Evolutionary conservation across 345 rosid species (phyloP).

Genomic region (Eutrema heterophyllum): DNA sequence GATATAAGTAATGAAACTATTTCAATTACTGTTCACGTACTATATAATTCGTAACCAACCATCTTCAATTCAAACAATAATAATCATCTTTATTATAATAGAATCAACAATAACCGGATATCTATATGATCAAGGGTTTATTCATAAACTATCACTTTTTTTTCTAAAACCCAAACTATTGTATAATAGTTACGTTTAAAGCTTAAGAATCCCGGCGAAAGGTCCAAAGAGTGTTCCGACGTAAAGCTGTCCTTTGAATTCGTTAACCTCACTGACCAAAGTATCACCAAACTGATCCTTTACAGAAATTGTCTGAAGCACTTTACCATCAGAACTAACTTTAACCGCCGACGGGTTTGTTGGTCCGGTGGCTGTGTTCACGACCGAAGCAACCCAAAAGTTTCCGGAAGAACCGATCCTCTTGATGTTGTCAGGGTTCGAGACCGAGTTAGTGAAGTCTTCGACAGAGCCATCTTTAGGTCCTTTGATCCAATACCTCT

Average conservation of each 20-base stretch:
- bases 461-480: conserved; percentile 28
- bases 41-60: background rate
- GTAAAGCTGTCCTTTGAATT: conserved; percentile 20
- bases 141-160: background rate
- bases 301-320: conserved; percentile 6
- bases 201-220: conserved; percentile 21
- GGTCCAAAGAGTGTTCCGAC: conserved; percentile 20
- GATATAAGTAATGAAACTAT: background rate
- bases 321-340: conserved; percentile 16
- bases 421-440: conserved; percentile 33
- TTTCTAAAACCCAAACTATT: background rate
- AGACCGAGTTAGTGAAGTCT: conserved; percentile 24
- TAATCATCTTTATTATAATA: background rate
- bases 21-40: background rate
- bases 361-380: conserved; percentile 17
- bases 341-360: conserved; percentile 31
- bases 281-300: conserved; percentile 21
- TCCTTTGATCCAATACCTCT: conserved; percentile 35
- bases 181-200: background rate
- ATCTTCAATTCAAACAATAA: background rate
- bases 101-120: background rate
- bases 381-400: conserved; percentile 36
- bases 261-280: conserved; percentile 29
- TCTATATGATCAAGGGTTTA: background rate
- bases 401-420: conserved; percentile 25